Base-by-base conservation (phyloP, 169 alveolate species). In the Plasmodium ovale region DNA sequence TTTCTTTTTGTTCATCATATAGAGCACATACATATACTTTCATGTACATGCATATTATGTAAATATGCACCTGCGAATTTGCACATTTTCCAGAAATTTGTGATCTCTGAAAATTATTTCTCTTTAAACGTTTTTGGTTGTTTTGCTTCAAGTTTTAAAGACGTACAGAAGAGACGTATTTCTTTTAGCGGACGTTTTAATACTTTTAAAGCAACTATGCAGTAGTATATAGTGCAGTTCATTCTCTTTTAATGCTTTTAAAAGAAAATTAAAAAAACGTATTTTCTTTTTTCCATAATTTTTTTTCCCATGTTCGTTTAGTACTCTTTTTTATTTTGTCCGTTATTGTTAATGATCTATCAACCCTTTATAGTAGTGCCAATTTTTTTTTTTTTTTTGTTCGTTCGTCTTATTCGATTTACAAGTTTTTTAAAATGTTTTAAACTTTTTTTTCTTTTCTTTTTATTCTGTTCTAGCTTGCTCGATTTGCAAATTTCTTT, bases 371-470 rank as follows among this genome's bases (percentile, higher is more conserved):
- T 6, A 39, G 51, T 39, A 9, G n/a, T 31, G 27, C 25, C 21
- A 6, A 19, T 64, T 64, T 33, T 64, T 23, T 42, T 23, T 64
- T 16, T 64, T 23, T n/a, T n/a, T n/a, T n/a, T n/a, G n/a, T n/a
- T n/a, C 16, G 14, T 64, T 64, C 72, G 23, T 27, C n/a, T 60
- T 60, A 19, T 33, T 31, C 27, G n/a, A 62, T n/a, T 29, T 62
- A 2, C 21, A 60, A 60, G 29, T 35, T 31, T 14, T 62, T 62
- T 21, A 62, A 21, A 62, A 49, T 4, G 53, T 62, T 9, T 27
- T 62, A 14, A 62, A 62, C 31, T 62, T 62, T 31, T 6, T 62
- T 29, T 64, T n/a, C n/a, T n/a, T n/a, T n/a, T n/a, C n/a, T n/a
- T n/a, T n/a, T n/a, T n/a, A n/a, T n/a, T n/a, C n/a, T n/a, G n/a